Evolutionary conservation across 305 asterid genomes (phyloP).

Genomic region (Fraxinus latifolia): DNA sequence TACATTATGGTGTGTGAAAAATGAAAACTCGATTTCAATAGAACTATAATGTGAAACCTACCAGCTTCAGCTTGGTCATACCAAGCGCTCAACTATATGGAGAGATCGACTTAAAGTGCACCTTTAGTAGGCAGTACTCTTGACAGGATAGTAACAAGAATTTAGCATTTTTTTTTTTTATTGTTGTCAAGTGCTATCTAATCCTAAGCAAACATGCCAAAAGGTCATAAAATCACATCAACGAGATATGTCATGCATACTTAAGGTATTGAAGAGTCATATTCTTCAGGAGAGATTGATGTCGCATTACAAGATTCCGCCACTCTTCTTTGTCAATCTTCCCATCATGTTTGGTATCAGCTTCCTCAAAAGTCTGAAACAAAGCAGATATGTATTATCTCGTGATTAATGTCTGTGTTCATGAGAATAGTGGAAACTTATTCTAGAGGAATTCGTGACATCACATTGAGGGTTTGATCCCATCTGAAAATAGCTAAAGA

Average conservation of each 20-base stretch:
- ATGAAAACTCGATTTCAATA: background rate
- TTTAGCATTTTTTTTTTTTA: background rate
- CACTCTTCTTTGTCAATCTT: slow-evolving; percentile 90
- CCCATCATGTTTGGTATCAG: slow-evolving; percentile 82
- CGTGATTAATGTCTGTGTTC: background rate
- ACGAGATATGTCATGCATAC: slow-evolving; percentile 37
- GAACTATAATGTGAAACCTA: background rate
- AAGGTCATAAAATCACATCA: background rate
- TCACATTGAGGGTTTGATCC: background rate
- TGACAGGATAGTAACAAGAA: background rate
- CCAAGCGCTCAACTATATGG: background rate
- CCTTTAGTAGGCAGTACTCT: background rate
- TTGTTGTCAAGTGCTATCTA: background rate
- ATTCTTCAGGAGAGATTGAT: slow-evolving; percentile 83
- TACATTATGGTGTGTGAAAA: background rate
- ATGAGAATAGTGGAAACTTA: background rate
- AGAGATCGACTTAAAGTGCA: background rate
- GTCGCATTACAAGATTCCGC: slow-evolving; percentile 67
- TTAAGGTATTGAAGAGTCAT: slow-evolving; percentile 90
- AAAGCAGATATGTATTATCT: slow-evolving; percentile 15
- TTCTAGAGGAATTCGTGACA: background rate
- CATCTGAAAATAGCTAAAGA: background rate
- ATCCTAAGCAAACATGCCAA: background rate
- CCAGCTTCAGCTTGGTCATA: slow-evolving; percentile 1
- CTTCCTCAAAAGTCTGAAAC: slow-evolving; percentile 90